Evolutionary conservation across 164 flowering plant species (phyloP), one percentile per base, ranked within the genome.

Genomic region (Magnolia officinalis): DNA sequence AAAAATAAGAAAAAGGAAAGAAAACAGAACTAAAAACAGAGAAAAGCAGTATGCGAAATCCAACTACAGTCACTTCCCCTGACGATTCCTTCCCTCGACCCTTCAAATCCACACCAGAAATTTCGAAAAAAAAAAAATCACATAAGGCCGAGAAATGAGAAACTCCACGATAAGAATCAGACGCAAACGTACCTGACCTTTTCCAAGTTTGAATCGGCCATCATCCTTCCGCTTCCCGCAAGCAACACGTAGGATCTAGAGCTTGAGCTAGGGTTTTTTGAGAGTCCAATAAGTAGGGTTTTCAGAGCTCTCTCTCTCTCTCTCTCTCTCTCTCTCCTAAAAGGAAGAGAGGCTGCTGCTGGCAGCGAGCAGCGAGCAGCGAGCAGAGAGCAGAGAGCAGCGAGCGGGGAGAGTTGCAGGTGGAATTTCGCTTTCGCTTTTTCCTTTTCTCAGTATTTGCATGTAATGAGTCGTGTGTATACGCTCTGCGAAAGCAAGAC

Each of bases 371-470:
- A 66, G 50, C 11, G 31, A 63, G 23, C 63, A 66, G 1, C 63
- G 66, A 70, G 10, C 14, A 37, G 37, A 37, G 63, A 49, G 55
- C 37, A 66, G 50, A 23, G 31, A 63, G 23, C 70, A 66, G 1
- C 50, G 66, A 70, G 10, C 14, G 63, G 37, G 58, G 63, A 49
- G 55, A 69, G 59, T 11, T 7, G 51, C 31, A 49, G 70, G 49
- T 49, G 13, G 55, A 70, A 51, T 74, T 65, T 13, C 67, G 23
- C 69, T 76, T 70, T 76, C 51, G 67, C 73, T 76, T 73, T 75
- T 52, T 26, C n/a, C 6, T 37, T 37, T 37, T 23, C 69, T 21
- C 49, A 10, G 58, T 16, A 11, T 59, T 13, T 24, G 68, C 45
- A 11, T 65, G 37, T 3, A 20, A 16, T 37, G 24, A 65, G 37